Base-by-base conservation (phyloP, 2,329 filamentous ascomycete species). In the Alternaria incomplexa region DNA sequence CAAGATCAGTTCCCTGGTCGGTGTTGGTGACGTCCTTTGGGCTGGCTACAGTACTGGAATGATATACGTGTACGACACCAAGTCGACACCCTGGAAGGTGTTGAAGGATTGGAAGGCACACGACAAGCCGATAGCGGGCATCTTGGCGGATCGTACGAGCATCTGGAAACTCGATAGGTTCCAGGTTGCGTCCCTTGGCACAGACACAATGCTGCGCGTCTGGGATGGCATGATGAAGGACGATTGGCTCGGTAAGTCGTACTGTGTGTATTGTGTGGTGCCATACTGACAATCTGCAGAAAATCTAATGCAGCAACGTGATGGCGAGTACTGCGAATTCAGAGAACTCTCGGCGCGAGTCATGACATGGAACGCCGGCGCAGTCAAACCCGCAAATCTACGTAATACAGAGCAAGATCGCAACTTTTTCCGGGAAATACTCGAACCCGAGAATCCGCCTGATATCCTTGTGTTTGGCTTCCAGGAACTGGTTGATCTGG, bases 81-180 rank as follows among this genome's bases (percentile, higher is more conserved):
- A 84, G 10, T 86, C 88, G 28, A 89, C 87, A n/a, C 95, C 95
- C 0, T 99, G 96, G 96, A 86, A 86, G 20, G 89, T 97, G 25
- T 90, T 92, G 81, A 99, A 99, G 79, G 95, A 98, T 74, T 99
- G 96, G 95, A 89, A 90, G 67, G 95, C 93, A 3, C 96, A 98
- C 76, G 90, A 93, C 7, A 91, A 91, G 66, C 92, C 94, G 0
- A 90, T 97, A 8, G 86, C 92, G 50, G 90, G 89, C 61, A 87
- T 99, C 62, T 81, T 92, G 12, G 87, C 91, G 2, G 96, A 99
- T 76, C 85, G 87, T 2, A 92, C 93, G 32, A 93, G 92, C 73
- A 89, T 93, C 53, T 98, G 94, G 88, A 93, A 90, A 58, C 85
- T 96, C 64, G 93, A 96, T 70, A 89, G 93, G 23, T 83, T 93